These are phyloP conservation scores for Neurospora crassa DNA, from an alignment of 2,329 filamentous ascomycete genomes.

Conservation along the genomic window DNA sequence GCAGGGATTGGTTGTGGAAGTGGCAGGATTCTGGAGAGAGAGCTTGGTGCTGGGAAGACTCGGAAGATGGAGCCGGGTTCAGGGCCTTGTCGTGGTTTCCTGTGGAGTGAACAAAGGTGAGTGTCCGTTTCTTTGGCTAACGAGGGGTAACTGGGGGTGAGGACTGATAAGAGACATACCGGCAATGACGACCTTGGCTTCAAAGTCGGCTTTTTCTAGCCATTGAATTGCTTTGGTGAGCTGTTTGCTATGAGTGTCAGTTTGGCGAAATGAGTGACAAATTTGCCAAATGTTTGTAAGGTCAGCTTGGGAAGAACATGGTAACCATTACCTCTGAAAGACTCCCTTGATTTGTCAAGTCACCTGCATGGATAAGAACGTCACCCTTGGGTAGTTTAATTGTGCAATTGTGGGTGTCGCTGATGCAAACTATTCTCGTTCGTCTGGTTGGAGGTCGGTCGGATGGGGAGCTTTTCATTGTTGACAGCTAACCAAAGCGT, in stretches of 20 bases:
- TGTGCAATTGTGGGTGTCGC: conserved; percentile 63
- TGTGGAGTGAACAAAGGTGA: neutral
- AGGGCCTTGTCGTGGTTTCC: neutral
- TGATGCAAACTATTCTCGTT: conserved; percentile 64
- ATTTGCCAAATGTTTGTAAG: neutral
- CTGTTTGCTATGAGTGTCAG: conserved; percentile 17
- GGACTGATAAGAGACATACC: conserved; percentile 31
- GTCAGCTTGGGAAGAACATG: conserved; percentile 1
- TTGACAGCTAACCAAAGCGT: neutral
- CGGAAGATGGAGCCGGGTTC: neutral
- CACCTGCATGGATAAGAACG: conserved; percentile 66
- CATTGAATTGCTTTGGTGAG: conserved; percentile 54
- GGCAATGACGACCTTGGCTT: conserved; percentile 61
- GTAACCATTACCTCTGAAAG: conserved; percentile 35
- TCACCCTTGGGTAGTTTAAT: conserved; percentile 61
- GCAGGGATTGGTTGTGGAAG: conserved; percentile 47
- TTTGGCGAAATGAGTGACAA: neutral
- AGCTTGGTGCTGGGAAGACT: neutral
- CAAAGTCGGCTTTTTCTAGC: conserved; percentile 58
- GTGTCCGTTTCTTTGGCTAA: neutral
- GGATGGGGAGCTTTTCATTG: neutral
- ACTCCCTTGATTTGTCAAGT: conserved; percentile 65
- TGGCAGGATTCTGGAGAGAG: conserved; percentile 10
- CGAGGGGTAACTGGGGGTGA: neutral
- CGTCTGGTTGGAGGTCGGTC: conserved; percentile 24